Base-by-base conservation (phyloP, 352 stramenopile genomes). In the Pythium pyrilobum region DNA sequence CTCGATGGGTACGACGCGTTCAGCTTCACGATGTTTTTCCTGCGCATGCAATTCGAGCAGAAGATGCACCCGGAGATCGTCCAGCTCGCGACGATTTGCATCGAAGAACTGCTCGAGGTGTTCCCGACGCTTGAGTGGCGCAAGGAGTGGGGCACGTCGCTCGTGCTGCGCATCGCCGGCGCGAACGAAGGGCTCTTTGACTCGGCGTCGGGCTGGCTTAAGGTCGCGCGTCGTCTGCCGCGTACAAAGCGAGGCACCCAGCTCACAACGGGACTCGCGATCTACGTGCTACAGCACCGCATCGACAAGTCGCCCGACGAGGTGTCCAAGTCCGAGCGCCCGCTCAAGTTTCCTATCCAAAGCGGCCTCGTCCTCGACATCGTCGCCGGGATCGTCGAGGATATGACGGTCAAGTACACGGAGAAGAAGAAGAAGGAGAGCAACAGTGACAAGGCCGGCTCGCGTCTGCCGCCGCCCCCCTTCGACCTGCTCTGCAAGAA, bases 1-100 rank as follows among this genome's bases (percentile, higher is more conserved):
- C 60, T 88, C 24, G 73, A 88, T 40, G 74, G 74, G 10, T 90
- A 90, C 56, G 82, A 93, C 43, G 74, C 79, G 10, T 90, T 89
- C 62, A 87, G 78, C 60, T 89, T 88, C 56, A 89, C 77, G 9
- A 89, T 91, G 70, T 93, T 93, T 40, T 90, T 93, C 50, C 49
- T 93, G 39, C 80, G 81, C 16, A 91, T 93, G 77, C 82, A 93
- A 49, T 93, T 93, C 33, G 82, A 93, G 41, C 64, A 68, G 6
- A 55, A 77, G 28, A 80, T 93, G 52, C 78, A 89, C 46, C 74
- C 80, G 4, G 72, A 82, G 56, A 85, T 93, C 53, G 71, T 89
- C 12, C 74, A 91, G 23, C 68, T 93, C 29, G 77, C 78, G 18
- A 86, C 79, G 2, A 80, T 87, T 12, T 89, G 80, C 46, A 81